Evolutionary conservation across 805 yeast genomes (phyloP), one percentile per base, ranked within the genome.

Genomic region (Candida manassasensis): DNA sequence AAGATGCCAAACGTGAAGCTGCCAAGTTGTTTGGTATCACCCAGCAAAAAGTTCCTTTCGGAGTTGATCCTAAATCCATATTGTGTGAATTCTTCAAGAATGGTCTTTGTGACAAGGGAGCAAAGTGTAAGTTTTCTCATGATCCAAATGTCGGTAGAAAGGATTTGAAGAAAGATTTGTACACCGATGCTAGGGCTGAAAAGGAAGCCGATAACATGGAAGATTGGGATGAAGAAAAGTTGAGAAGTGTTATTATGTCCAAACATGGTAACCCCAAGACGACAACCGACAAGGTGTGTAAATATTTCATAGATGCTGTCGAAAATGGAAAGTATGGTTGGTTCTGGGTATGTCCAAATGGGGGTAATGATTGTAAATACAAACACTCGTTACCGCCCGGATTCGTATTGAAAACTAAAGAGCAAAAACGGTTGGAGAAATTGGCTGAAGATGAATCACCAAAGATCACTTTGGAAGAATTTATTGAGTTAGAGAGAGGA

Each of bases 281-380:
- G 8, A 88, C 97, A 10, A 93, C 99, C 0, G 97, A 90, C 45
- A 93, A 76, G 47, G 85, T 93, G 32, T 93, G 99, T 75, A 93
- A 89, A 59, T 78, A 61, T 61, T 94, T 93, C 66, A 85, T 93
- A 46, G 96, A 88, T 41, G 97, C 98, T 0, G 97, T 93, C 39
- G 99, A 93, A 57, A 87, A 88, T 54, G 93, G 90, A 39, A 90
- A 90, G 57, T 93, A 93, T 57, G 98, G 98, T 54, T 93, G 98
- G 98, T 89, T 93, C 63, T 93, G 98, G 98, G 72, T 75, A 14
- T 93, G 98, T 69, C 98, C 98, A 18, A 86, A 86, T 49, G 89
- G 90, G 27, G 97, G 96, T 46, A 78, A 83, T 42, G 82, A 77
- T 41, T 93, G 99, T 76, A 90, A 82, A 69, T 93, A 93, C 68